Percentiles rank a stretch among this genome's conserved stretches.
Conservation (phyloP, 2,329 filamentous ascomycete genomes). For the Ophiostoma ulmi region DNA sequence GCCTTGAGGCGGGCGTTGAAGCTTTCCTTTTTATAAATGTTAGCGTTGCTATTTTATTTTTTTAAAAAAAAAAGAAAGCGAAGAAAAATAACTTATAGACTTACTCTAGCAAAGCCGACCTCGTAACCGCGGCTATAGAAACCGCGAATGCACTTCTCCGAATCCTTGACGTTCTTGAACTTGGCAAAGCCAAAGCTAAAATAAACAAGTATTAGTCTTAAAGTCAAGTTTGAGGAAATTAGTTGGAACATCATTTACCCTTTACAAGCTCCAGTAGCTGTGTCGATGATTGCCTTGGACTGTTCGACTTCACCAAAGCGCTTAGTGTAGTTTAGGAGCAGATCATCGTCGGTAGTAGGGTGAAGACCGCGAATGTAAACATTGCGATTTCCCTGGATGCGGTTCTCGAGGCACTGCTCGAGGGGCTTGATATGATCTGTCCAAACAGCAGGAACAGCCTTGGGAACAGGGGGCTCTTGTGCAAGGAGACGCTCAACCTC, state of each 20-base stretch:
- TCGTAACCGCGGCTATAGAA: slow-evolving; percentile 95
- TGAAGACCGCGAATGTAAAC: slow-evolving; percentile 97
- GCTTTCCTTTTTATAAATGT: slow-evolving; percentile 61
- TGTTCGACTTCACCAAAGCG: slow-evolving; percentile 93
- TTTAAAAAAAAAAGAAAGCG: not conserved
- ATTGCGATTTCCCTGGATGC: slow-evolving; percentile 86
- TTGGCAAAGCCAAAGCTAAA: slow-evolving; percentile 93
- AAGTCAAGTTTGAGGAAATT: not conserved
- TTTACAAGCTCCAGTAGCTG: slow-evolving; percentile 88
- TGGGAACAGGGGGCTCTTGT: slow-evolving; percentile 76
- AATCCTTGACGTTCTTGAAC: slow-evolving; percentile 79
- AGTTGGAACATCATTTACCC: slow-evolving; percentile 55
- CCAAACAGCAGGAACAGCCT: slow-evolving; percentile 83
- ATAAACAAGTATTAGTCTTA: not conserved
- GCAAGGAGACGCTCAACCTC: slow-evolving; percentile 61
- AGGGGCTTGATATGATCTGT: slow-evolving; percentile 84
- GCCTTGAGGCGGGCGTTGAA: slow-evolving; percentile 98
- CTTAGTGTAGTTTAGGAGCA: slow-evolving; percentile 72
- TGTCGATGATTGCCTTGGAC: slow-evolving; percentile 97
- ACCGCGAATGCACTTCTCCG: slow-evolving; percentile 91
- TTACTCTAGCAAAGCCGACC: slow-evolving; percentile 89
- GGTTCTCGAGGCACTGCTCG: slow-evolving; percentile 90
- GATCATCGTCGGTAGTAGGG: slow-evolving; percentile 89
- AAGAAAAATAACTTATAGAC: slow-evolving; percentile 30
- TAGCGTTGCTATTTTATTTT: slow-evolving; percentile 23